Evolutionary conservation across 176 grass and related monocot species (phyloP).

Genomic region (Elaeis guineensis): DNA sequence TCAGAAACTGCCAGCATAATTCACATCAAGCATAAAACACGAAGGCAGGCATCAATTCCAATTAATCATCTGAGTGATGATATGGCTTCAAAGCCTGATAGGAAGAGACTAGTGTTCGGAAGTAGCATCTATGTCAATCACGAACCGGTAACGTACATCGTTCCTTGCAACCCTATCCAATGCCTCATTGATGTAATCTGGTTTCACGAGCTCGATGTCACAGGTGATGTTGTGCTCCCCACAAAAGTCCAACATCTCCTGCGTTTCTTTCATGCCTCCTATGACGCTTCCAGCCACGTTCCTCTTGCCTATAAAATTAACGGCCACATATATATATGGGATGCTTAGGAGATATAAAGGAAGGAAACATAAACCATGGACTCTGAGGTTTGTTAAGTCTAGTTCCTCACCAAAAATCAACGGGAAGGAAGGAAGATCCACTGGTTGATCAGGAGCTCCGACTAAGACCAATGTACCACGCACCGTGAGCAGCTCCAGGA

Average conservation of each 20-base stretch:
- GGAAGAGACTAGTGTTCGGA: conserved; percentile 22
- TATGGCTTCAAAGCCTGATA: too few species aligned
- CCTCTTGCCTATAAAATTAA: conserved; percentile 44
- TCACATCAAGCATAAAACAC: too few species aligned
- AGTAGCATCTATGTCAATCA: conserved; percentile 35
- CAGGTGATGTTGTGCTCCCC: conserved; percentile 54
- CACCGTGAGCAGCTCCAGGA: conserved; percentile 74
- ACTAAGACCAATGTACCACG: conserved; percentile 58
- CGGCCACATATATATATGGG: background rate
- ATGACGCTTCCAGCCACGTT: conserved; percentile 74
- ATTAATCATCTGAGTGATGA: too few species aligned
- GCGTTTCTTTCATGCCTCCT: conserved; percentile 66
- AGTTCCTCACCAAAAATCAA: conserved; percentile 63
- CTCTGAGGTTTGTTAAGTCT: background rate
- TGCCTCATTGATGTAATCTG: conserved; percentile 48
- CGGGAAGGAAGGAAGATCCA: conserved; percentile 82
- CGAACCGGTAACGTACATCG: conserved; percentile 82
- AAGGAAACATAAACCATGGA: too few species aligned
- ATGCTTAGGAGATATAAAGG: too few species aligned
- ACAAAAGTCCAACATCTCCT: conserved; percentile 84
- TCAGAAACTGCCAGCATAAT: too few species aligned
- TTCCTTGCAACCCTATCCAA: conserved; percentile 48
- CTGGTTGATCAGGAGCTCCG: conserved; percentile 60
- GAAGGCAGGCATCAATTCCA: too few species aligned
- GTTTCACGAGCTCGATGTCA: conserved; percentile 57